Base-by-base conservation (phyloP, 129 eudicot species). In the Rutidosis leptorrhynchoides region DNA sequence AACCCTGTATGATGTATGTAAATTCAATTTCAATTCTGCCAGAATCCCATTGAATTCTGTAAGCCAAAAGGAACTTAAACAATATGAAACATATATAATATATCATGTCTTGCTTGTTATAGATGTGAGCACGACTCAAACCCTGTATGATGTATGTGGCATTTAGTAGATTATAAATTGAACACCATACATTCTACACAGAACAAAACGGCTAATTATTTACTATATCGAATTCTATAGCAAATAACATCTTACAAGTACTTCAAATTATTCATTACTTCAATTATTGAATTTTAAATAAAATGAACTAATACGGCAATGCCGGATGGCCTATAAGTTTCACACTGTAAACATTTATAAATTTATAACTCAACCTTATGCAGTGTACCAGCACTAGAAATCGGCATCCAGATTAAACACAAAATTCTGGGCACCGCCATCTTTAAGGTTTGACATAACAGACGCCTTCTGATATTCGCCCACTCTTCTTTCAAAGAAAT, bases 381-480 rank as follows among this genome's bases (percentile, higher is more conserved):
- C 2, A 25, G 37, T 45, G 26, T 27, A 43, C 7, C 16, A 11
- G 17, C 16, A 22, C 80, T 79, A 90, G 74, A 90, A 90, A 64
- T 90, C 97, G 17, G 86, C 92, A 21, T 90, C 95, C 73, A 82
- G 30, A 30, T 84, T 90, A 76, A 90, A 90, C 74, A 74, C 85
- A 19, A 68, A 83, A 73, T 77, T 83, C 53, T 85, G 76, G 72
- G 65, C 62, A 32, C 78, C 77, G 24, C 57, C 77, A 32, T 64
- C 80, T 61, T 82, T 73, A 69, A 90, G 75, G 74, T 79, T 87
- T 46, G 95, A 82, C 97, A 90, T 86, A 27, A 86, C 89, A 51
- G 89, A 84, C 12, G 97, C 95, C 83, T 90, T 86, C 73, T 86
- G 95, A 76, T 90, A 86, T 49, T 90, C 95, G 4, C 91, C 97